phyloP scores from a whole-genome alignment of 192 early-diverging fungal species.

The Phycomyces blakesleeanus region DNA sequence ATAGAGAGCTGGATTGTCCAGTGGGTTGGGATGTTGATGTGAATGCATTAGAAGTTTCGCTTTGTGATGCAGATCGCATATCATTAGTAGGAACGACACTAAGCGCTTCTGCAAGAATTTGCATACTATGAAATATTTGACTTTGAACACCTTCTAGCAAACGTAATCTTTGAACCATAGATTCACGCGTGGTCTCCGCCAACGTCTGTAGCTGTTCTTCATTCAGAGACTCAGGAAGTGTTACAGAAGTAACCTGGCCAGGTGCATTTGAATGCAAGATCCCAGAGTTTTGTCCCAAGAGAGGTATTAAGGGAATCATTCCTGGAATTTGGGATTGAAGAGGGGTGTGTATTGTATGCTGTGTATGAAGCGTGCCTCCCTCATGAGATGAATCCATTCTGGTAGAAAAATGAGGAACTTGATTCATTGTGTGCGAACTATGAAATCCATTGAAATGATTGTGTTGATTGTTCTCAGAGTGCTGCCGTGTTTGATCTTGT shows the following conservation, averaged over 20 bases:
- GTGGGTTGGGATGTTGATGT: background rate
- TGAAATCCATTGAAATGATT: too few species aligned
- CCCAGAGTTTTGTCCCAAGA: background rate
- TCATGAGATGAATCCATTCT: too few species aligned
- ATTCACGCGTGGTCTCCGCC: constrained; percentile 53
- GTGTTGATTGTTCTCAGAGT: too few species aligned
- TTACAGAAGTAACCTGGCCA: too few species aligned
- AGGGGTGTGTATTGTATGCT: background rate
- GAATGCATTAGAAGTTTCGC: background rate
- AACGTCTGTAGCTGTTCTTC: constrained; percentile 55
- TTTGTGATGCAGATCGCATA: background rate
- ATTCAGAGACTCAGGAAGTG: background rate
- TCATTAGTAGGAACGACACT: constrained; percentile 32
- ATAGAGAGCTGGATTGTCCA: background rate
- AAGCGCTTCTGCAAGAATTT: constrained; percentile 37
- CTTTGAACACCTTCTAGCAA: constrained; percentile 57
- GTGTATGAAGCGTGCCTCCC: too few species aligned
- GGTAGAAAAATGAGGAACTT: too few species aligned
- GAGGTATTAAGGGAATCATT: constrained; percentile 13
- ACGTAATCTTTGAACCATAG: constrained; percentile 60
- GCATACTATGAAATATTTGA: constrained; percentile 53
- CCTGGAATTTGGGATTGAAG: constrained; percentile 7
- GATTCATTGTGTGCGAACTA: too few species aligned
- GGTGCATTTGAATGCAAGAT: too few species aligned
- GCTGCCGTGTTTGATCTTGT: too few species aligned